A percentile compares a stretch with the other conserved stretches of the same genome.
These are phyloP conservation scores for Globisporangium sylvaticum DNA, from an alignment of 352 stramenopile species.

Conservation along the genomic window DNA sequence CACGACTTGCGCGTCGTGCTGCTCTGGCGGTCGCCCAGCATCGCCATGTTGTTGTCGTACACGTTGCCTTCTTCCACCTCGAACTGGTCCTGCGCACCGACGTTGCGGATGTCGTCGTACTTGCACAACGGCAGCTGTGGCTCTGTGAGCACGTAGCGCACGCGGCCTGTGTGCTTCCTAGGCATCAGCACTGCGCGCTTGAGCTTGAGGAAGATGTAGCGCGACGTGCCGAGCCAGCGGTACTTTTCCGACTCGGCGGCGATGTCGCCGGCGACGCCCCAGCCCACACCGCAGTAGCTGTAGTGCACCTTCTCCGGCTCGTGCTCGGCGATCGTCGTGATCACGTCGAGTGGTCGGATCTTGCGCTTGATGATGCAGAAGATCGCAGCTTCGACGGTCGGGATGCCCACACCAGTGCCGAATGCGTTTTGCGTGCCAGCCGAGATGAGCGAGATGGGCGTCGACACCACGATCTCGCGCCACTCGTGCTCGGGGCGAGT, in stretches of 20 bases:
- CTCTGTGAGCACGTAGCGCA: constrained; percentile 68
- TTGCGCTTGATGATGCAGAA: constrained; percentile 86
- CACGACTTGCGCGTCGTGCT: constrained; percentile 59
- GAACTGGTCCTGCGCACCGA: constrained; percentile 74
- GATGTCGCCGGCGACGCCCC: constrained; percentile 73
- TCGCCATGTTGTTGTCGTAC: constrained; percentile 36
- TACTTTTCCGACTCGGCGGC: constrained; percentile 75
- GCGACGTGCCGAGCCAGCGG: constrained; percentile 69
- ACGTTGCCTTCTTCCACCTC: constrained; percentile 79
- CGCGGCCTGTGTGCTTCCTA: constrained; percentile 58
- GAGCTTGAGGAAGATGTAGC: constrained; percentile 75
- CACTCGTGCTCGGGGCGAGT: constrained; percentile 71
- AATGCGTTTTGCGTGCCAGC: constrained; percentile 83
- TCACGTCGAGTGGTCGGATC: constrained; percentile 73
- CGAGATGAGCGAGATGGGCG: constrained; percentile 77
- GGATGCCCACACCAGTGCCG: constrained; percentile 63
- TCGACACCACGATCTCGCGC: constrained; percentile 77
- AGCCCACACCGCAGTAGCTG: constrained; percentile 80
- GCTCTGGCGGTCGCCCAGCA: constrained; percentile 27
- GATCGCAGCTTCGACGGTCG: constrained; percentile 56
- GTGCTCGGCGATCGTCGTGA: constrained; percentile 56
- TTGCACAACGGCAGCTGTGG: constrained; percentile 53
- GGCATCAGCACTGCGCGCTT: constrained; percentile 57
- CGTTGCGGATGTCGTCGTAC: constrained; percentile 78
- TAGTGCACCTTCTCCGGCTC: constrained; percentile 67